Conservation (phyloP, 1,139 yeast genomes). For the Yamadazyma buinensis region DNA sequence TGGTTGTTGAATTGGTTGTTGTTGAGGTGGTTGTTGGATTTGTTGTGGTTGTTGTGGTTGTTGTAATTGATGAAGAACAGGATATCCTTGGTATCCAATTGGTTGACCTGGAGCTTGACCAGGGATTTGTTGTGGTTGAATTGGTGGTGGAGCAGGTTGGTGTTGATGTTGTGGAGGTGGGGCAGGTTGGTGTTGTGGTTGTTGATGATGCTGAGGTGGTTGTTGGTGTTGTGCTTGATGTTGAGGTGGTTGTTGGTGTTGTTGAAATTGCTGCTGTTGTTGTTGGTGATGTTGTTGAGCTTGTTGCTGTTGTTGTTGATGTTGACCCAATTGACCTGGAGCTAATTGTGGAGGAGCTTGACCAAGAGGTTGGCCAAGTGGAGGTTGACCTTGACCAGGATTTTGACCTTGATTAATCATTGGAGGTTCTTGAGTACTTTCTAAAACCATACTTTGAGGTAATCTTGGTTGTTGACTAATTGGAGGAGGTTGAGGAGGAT, state of each 20-base stretch:
- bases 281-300: constrained; percentile 4
- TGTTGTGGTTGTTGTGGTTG: constrained; percentile 7
- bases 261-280: constrained; percentile 3
- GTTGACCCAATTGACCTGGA: constrained; percentile 3
- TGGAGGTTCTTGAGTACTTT: constrained; percentile 32
- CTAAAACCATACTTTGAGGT: constrained; percentile 59
- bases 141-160: constrained; percentile 6
- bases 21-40: constrained; percentile 8
- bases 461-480: constrained; percentile 56
- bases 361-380: constrained; percentile 16
- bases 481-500: constrained; percentile 67
- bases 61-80: neutral
- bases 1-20: constrained; percentile 9
- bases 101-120: constrained; percentile 7
- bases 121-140: neutral
- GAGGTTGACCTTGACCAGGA: constrained; percentile 12
- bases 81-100: neutral
- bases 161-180: constrained; percentile 6
- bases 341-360: constrained; percentile 5
- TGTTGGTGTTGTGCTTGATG: constrained; percentile 14
- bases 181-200: too few relatives aligned
- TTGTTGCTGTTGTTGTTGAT: constrained; percentile 5
- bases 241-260: constrained; percentile 6
- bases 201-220: constrained; percentile 13
- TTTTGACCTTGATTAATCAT: constrained; percentile 17